A percentile compares a stretch with the other conserved stretches of the same genome.
Conservation (phyloP, 2,329 filamentous ascomycete genomes). For the Colletotrichum magnum region DNA sequence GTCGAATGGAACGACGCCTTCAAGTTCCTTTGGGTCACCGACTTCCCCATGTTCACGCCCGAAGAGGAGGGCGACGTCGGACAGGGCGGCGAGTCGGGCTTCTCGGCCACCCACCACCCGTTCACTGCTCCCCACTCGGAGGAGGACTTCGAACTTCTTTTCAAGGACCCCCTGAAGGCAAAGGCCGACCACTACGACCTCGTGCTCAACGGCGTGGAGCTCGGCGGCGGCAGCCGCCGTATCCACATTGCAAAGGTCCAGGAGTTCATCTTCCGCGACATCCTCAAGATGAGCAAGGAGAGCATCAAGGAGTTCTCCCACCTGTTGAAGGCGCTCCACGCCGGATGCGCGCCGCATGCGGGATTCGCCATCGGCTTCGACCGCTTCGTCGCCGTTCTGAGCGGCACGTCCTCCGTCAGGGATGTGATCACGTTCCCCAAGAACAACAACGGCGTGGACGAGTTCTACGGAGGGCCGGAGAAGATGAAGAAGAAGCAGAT, state of each 20-base stretch:
- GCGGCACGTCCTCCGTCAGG: constrained; percentile 81
- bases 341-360: constrained; percentile 94
- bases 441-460: constrained; percentile 89
- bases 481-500: constrained; percentile 72
- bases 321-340: constrained; percentile 83
- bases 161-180: constrained; percentile 78
- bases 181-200: constrained; percentile 95
- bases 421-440: constrained; percentile 99
- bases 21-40: constrained; percentile 86
- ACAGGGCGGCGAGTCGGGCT: constrained; percentile 84
- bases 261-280: constrained; percentile 85
- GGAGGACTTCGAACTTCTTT: constrained; percentile 81
- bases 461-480: constrained; percentile 84
- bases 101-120: constrained; percentile 92
- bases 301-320: constrained; percentile 88
- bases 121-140: constrained; percentile 88
- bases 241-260: constrained; percentile 90
- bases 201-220: constrained; percentile 93
- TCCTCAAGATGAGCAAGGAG: constrained; percentile 82
- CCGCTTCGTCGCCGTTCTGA: constrained; percentile 84
- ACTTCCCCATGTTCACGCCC: constrained; percentile 94
- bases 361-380: constrained; percentile 96
- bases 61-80: constrained; percentile 76
- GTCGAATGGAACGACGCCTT: constrained; percentile 66
- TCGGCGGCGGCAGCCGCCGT: constrained; percentile 92